Conservation (phyloP, 2,329 filamentous ascomycete genomes). For the Pseudogymnoascus pannorum region DNA sequence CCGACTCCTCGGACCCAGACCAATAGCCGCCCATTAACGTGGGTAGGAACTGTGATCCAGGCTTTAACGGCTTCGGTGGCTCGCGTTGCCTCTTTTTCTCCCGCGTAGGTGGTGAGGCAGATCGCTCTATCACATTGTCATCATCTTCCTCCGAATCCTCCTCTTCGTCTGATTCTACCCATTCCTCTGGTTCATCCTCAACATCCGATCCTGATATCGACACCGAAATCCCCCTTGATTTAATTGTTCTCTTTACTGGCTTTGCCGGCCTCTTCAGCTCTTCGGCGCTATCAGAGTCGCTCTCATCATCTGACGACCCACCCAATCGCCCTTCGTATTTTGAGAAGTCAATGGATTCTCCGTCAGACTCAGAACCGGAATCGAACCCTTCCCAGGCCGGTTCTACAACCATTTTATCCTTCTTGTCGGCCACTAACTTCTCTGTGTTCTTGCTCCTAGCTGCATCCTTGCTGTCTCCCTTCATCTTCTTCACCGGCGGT, state of each 20-base stretch:
- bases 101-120: conserved; percentile 11
- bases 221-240: conserved; percentile 8
- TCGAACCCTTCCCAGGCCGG: conserved; percentile 15
- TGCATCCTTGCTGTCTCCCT: neutral
- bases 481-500: neutral
- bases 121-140: conserved; percentile 7
- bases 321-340: conserved; percentile 25
- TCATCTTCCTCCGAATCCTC: conserved; percentile 16
- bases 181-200: conserved; percentile 11
- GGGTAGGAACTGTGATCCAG: conserved; percentile 58
- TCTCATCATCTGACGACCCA: conserved; percentile 28
- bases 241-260: conserved; percentile 9
- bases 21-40: conserved; percentile 74
- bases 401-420: conserved; percentile 17
- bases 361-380: conserved; percentile 16
- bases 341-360: conserved; percentile 17
- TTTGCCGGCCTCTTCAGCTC: conserved; percentile 15
- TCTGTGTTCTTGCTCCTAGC: neutral
- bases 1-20: conserved; percentile 61
- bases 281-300: conserved; percentile 19
- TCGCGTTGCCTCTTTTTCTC: conserved; percentile 18
- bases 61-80: conserved; percentile 12
- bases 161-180: neutral
- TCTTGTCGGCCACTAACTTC: conserved; percentile 12
- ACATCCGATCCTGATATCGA: conserved; percentile 9